These are phyloP conservation scores for Fusarium decemcellulare DNA, from an alignment of 2,329 filamentous ascomycete species.

Conservation along the genomic window DNA sequence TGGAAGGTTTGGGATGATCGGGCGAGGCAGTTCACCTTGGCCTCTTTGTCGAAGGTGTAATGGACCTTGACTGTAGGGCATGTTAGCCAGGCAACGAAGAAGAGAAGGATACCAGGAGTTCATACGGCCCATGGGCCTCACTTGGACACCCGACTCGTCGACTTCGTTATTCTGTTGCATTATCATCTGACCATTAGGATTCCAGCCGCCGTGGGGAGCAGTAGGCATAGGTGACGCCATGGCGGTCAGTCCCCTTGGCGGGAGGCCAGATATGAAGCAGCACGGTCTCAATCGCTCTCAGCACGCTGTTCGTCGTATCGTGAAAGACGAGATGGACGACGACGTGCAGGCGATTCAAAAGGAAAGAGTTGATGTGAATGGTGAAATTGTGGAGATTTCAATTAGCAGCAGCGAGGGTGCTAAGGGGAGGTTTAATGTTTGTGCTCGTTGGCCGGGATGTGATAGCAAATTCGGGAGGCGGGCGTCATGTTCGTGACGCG, in stretches of 20 bases:
- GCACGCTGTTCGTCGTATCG: slow-evolving; percentile 6
- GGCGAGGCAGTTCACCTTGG: slow-evolving; percentile 90
- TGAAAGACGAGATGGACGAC: slow-evolving; percentile 5
- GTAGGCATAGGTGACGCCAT: slow-evolving; percentile 59
- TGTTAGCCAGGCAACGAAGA: slow-evolving; percentile 37
- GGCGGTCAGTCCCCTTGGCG: slow-evolving; percentile 45
- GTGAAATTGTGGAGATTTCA: slow-evolving; percentile 27
- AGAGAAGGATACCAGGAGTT: slow-evolving; percentile 21
- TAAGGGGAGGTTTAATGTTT: slow-evolving; percentile 35
- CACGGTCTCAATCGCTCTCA: slow-evolving; percentile 18
- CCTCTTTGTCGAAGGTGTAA: slow-evolving; percentile 94
- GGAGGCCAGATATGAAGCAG: slow-evolving; percentile 35
- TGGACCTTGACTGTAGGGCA: slow-evolving; percentile 85
- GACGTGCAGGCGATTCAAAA: slow-evolving; percentile 13
- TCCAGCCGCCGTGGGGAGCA: slow-evolving; percentile 51
- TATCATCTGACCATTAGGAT: slow-evolving; percentile 48
- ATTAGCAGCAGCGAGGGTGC: slow-evolving; percentile 23
- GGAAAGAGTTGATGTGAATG: slow-evolving; percentile 21
- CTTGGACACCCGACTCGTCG: slow-evolving; percentile 67
- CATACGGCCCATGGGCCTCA: slow-evolving; percentile 78
- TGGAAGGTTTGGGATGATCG: slow-evolving; percentile 84
- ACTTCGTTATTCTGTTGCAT: slow-evolving; percentile 44
- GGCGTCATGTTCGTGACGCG: slow-evolving; percentile 59
- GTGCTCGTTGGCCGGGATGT: slow-evolving; percentile 42
- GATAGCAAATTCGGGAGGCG: slow-evolving; percentile 53